Conservation (phyloP, 139 green algal genomes). For the Diplosphaera chodatii region DNA sequence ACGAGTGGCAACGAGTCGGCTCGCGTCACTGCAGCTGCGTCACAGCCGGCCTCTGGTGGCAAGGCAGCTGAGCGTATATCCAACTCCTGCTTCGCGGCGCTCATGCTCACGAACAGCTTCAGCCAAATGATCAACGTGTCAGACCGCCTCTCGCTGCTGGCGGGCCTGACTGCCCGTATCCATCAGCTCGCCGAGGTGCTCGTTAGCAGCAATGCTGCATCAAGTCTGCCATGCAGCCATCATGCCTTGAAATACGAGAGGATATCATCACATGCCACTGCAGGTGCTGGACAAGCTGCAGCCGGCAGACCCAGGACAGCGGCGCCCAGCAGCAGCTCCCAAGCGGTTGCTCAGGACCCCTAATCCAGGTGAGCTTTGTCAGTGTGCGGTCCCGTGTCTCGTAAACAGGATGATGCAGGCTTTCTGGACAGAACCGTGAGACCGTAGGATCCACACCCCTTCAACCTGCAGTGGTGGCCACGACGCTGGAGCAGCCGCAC, state of each 20-base stretch:
- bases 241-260: too few relatives aligned
- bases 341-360: neutral
- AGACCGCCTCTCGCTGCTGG: slow-evolving; percentile 12
- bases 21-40: neutral
- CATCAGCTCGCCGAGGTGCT: slow-evolving; percentile 25
- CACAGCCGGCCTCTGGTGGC: slow-evolving; percentile 6
- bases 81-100: slow-evolving; percentile 62
- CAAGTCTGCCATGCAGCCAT: too few relatives aligned
- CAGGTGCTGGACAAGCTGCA: neutral
- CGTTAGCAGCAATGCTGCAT: neutral
- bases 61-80: slow-evolving; percentile 49
- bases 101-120: slow-evolving; percentile 56
- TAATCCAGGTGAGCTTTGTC: neutral
- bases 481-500: neutral
- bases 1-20: too few relatives aligned
- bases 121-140: slow-evolving; percentile 49
- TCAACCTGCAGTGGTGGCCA: neutral
- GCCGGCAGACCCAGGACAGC: too few relatives aligned
- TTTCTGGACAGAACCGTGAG: too few relatives aligned
- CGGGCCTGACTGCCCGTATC: slow-evolving; percentile 27
- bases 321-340: too few relatives aligned
- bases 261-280: too few relatives aligned
- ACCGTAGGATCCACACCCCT: too few relatives aligned
- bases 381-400: too few relatives aligned
- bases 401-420: too few relatives aligned